These are phyloP conservation scores for Magnaporthales sp. DNA, from an alignment of 2,329 filamentous ascomycete species.

Conservation along the genomic window DNA sequence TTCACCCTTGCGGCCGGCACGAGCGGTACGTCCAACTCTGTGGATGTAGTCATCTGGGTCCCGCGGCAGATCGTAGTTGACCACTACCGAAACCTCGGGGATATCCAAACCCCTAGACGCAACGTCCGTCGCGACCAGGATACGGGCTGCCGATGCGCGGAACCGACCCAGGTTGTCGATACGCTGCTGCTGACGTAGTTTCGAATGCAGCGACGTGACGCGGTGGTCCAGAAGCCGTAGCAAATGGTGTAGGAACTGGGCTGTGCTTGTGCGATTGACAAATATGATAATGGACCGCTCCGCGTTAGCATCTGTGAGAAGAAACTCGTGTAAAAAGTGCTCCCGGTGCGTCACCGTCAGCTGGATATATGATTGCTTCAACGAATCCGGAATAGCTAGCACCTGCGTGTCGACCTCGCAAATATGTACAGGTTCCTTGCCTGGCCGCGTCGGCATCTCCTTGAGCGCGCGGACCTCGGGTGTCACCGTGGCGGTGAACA, in stretches of 20 bases:
- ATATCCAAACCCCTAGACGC: slow-evolving; percentile 93
- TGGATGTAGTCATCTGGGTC: slow-evolving; percentile 98
- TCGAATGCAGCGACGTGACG: slow-evolving; percentile 85
- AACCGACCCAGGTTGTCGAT: slow-evolving; percentile 86
- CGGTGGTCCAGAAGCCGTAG: slow-evolving; percentile 80
- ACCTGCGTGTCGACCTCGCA: slow-evolving; percentile 75
- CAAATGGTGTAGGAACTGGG: slow-evolving; percentile 81
- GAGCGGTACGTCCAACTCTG: slow-evolving; percentile 86
- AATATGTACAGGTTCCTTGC: slow-evolving; percentile 72
- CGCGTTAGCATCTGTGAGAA: slow-evolving; percentile 68
- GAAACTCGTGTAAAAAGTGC: slow-evolving; percentile 84
- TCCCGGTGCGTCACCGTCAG: slow-evolving; percentile 89
- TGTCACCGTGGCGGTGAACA: slow-evolving; percentile 95
- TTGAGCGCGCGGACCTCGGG: slow-evolving; percentile 84
- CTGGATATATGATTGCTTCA: slow-evolving; percentile 79
- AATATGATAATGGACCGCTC: slow-evolving; percentile 83
- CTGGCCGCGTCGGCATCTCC: slow-evolving; percentile 59
- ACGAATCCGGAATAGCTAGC: slow-evolving; percentile 69
- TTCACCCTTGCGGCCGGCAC: slow-evolving; percentile 77
- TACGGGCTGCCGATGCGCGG: slow-evolving; percentile 77
- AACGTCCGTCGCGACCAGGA: slow-evolving; percentile 92
- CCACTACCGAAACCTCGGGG: slow-evolving; percentile 77
- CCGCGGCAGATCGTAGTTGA: slow-evolving; percentile 95
- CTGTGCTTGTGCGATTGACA: slow-evolving; percentile 84
- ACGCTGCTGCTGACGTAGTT: slow-evolving; percentile 74